These are phyloP conservation scores for Selaginella tamariscina DNA, from an alignment of 75 land plant genomes.

Conservation along the genomic window DNA sequence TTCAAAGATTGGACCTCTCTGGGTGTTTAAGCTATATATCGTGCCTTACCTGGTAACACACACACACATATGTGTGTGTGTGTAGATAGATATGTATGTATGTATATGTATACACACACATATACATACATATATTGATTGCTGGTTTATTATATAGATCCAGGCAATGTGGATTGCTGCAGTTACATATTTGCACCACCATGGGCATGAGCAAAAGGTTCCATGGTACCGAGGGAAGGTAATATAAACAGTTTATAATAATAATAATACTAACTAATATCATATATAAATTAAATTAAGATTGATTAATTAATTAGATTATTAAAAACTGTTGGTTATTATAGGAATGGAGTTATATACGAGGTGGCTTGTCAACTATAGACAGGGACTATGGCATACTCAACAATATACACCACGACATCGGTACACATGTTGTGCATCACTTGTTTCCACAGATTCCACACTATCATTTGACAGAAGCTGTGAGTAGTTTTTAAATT, in stretches of 20 bases:
- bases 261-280: too few relatives aligned
- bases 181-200: conserved; percentile 36
- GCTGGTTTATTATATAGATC: conserved; percentile 1
- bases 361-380: conserved; percentile 34
- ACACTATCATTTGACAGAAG: conserved; percentile 32
- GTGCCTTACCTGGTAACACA: conserved; percentile 27
- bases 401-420: conserved; percentile 38
- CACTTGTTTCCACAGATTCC: conserved; percentile 36
- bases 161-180: conserved; percentile 21
- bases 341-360: conserved; percentile 34
- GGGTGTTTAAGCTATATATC: conserved; percentile 32
- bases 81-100: background rate
- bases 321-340: background rate
- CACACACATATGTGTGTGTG: background rate
- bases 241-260: background rate
- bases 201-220: conserved; percentile 28
- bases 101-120: background rate
- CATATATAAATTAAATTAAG: too few relatives aligned
- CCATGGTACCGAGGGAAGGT: conserved; percentile 37
- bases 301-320: background rate
- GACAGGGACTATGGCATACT: conserved; percentile 33
- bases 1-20: conserved; percentile 8
- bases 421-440: conserved; percentile 36
- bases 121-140: background rate
- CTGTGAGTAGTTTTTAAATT: background rate